Percentiles rank a stretch among this genome's conserved stretches.
Conservation (phyloP, 371 early-diverging fungal genomes). For the Fennellomyces sp. region DNA sequence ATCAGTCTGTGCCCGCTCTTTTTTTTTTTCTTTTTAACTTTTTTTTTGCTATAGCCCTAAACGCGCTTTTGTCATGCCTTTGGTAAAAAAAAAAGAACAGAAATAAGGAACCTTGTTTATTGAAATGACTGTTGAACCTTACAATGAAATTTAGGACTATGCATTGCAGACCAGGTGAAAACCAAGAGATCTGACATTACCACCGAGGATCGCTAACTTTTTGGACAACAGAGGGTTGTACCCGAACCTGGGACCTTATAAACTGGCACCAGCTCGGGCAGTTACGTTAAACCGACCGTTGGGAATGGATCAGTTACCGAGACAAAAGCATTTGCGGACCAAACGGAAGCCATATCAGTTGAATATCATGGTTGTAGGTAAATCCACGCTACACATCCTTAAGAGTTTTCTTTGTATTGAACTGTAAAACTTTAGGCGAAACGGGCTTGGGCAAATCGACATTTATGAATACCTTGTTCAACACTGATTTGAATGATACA, state of each 20-base stretch:
- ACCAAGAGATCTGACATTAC: neutral
- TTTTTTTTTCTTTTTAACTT: neutral
- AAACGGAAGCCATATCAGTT: constrained; percentile 69
- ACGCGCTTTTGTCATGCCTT: constrained; percentile 8
- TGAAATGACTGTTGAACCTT: too few relatives aligned
- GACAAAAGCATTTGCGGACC: constrained; percentile 66
- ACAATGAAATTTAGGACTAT: constrained; percentile 82
- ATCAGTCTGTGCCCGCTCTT: neutral
- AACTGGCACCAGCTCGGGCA: constrained; percentile 58
- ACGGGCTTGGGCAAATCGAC: constrained; percentile 94
- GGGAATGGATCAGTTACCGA: constrained; percentile 69
- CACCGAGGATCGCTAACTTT: too few relatives aligned
- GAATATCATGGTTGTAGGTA: constrained; percentile 86
- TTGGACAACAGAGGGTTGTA: constrained; percentile 64
- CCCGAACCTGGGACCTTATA: constrained; percentile 85
- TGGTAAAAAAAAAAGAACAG: neutral
- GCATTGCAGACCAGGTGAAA: constrained; percentile 73
- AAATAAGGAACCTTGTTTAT: neutral
- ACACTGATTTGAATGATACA: constrained; percentile 68
- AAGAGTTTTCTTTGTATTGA: neutral
- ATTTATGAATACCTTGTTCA: constrained; percentile 90
- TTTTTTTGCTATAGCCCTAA: neutral
- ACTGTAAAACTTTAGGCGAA: constrained; percentile 52
- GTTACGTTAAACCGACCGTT: constrained; percentile 52
- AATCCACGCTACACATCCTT: constrained; percentile 8